A percentile compares a stretch with the other conserved stretches of the same genome.
These are phyloP conservation scores for Phytophthora citricola DNA, from an alignment of 352 stramenopile species.

Conservation along the genomic window DNA sequence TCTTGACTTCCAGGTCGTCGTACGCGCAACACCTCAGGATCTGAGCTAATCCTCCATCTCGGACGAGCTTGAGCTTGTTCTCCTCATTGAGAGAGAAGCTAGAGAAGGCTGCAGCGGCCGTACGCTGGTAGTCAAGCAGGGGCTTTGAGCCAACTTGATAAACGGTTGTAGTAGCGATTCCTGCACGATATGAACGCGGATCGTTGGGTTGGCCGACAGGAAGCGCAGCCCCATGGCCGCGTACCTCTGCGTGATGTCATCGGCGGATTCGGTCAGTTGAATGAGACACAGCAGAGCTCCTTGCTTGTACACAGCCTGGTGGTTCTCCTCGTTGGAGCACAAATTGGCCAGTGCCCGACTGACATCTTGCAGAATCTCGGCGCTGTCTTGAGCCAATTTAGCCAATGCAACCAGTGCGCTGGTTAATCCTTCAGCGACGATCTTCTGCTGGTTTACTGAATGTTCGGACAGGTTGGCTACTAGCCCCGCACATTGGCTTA, in stretches of 20 bases:
- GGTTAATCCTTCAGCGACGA: constrained; percentile 93
- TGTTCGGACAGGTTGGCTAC: constrained; percentile 95
- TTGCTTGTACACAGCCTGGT: constrained; percentile 93
- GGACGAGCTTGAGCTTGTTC: constrained; percentile 95
- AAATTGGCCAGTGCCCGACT: constrained; percentile 93
- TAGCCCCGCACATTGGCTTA: constrained; percentile 93
- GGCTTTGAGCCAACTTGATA: constrained; percentile 90
- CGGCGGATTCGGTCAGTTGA: constrained; percentile 82
- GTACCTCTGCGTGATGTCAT: constrained; percentile 96
- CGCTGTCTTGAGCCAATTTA: constrained; percentile 64
- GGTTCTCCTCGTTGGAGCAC: constrained; percentile 95
- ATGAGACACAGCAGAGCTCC: constrained; percentile 92
- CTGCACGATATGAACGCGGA: constrained; percentile 93
- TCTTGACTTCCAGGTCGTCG: constrained; percentile 91
- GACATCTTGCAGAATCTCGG: constrained; percentile 96
- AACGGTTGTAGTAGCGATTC: constrained; percentile 92
- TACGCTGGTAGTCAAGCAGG: constrained; percentile 93
- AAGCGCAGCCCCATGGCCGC: constrained; percentile 96
- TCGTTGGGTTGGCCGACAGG: constrained; percentile 92
- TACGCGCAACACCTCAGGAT: constrained; percentile 93
- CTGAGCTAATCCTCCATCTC: constrained; percentile 88
- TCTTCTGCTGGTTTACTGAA: constrained; percentile 88
- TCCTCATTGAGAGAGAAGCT: constrained; percentile 93
- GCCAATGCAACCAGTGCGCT: constrained; percentile 84
- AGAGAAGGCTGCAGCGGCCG: constrained; percentile 92